Evolutionary conservation across 83 land plant species (phyloP), one percentile per base, ranked within the genome.

Genomic region (Diphasiastrum complanatum): DNA sequence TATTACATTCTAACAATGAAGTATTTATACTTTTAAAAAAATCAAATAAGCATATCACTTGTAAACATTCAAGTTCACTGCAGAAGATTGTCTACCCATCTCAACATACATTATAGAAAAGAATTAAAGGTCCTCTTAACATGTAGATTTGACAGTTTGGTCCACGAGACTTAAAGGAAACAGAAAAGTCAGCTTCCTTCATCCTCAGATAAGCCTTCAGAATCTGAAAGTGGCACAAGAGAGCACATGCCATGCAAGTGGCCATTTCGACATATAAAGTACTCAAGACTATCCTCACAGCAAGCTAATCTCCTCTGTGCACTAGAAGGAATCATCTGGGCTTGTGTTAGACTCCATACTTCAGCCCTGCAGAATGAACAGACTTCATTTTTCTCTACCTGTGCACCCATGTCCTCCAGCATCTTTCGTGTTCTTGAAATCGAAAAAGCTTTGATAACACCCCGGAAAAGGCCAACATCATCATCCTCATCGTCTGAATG

Each of bases 231-330:
- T 0, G 97, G 96, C 20, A 93, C 51, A 22, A 93, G 85, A 14
- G 84, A 75, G 54, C 97, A 90, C 28, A 76, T 63, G 29, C 99
- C 99, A 66, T 81, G 76, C 71, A 89, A 67, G 70, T 93, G 99
- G 5, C 99, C 99, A 69, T 89, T 85, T 25, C 85, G 81, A 66
- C 99, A 93, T 10, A 93, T 86, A 76, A 78, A 85, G 61, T 84
- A 93, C 57, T 93, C 99, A 31, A 82, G 62, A 51, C 81, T 73
- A 53, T 89, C 87, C 29, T 86, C 91, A 72, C 81, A 84, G 26
- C 92, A 80, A 23, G 85, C 99, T 43, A 89, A 68, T 63, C 86
- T 67, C 47, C 65, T 63, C 66, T 71, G 55, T 2, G 96, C 96
- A 66, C 83, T 93, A 53, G 62, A 69, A 1, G 99, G 89, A 31